phyloP scores from a whole-genome alignment of 495 filamentous ascomycete genomes.

The Parathielavia hyrcaniae region DNA sequence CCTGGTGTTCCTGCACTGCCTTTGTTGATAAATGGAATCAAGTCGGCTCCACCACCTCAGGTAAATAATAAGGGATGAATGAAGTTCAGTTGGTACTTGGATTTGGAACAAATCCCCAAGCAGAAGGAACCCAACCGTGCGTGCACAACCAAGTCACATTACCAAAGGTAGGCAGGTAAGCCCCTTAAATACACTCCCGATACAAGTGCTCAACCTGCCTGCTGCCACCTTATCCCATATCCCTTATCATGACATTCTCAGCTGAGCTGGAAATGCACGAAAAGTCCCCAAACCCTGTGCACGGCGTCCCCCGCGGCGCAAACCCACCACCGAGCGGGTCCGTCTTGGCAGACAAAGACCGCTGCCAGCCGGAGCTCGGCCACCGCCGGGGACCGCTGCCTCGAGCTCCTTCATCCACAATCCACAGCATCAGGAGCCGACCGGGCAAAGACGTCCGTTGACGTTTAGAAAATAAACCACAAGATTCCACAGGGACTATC shows the following conservation, averaged over 20 bases:
- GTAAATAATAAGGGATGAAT: too few species aligned
- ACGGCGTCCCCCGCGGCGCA: not conserved
- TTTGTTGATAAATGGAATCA: too few species aligned
- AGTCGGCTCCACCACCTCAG: too few species aligned
- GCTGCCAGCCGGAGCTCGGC: slow-evolving; percentile 5
- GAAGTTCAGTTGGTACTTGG: too few species aligned
- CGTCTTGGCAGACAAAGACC: slow-evolving; percentile 8
- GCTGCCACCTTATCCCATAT: not conserved
- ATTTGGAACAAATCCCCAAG: too few species aligned
- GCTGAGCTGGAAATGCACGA: too few species aligned
- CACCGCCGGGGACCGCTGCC: slow-evolving; percentile 15
- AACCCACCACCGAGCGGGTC: slow-evolving; percentile 5
- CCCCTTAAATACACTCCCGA: not conserved
- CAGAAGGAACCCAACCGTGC: too few species aligned
- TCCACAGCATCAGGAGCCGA: too few species aligned
- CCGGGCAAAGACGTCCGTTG: not conserved
- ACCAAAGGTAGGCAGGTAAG: not conserved
- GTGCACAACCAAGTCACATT: not conserved
- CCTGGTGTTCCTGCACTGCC: too few species aligned
- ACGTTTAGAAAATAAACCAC: not conserved
- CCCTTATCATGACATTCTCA: too few species aligned
- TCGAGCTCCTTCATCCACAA: too few species aligned
- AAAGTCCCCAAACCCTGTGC: not conserved
- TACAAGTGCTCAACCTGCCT: not conserved
- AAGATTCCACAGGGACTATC: too few species aligned